phyloP scores from a whole-genome alignment of 352 stramenopile species.

The Pythium dissotocum region DNA sequence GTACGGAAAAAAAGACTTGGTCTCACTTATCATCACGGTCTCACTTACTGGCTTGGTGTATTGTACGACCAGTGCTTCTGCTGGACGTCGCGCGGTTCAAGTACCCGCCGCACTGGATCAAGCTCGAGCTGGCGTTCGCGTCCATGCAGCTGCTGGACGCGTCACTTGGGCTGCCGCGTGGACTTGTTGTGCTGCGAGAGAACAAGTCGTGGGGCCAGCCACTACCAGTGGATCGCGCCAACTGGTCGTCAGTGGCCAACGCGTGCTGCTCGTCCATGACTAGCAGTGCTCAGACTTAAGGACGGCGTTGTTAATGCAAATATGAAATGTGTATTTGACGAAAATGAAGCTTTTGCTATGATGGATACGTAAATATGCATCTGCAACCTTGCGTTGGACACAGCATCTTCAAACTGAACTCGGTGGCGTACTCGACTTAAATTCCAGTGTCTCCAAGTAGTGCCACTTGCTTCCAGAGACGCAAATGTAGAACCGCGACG shows the following conservation, averaged over 20 bases:
- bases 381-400: no score
- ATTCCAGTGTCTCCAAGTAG: conserved; percentile 6
- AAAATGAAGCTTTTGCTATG: not conserved
- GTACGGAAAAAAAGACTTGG: conserved; percentile 6
- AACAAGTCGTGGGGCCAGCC: conserved; percentile 16
- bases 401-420: not conserved
- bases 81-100: conserved; percentile 97
- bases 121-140: conserved; percentile 14
- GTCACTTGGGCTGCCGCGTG: conserved; percentile 22
- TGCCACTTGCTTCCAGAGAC: conserved; percentile 1
- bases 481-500: conserved; percentile 31
- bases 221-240: conserved; percentile 1
- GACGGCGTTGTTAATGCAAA: no score
- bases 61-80: conserved; percentile 82
- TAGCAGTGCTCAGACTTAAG: no score
- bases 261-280: conserved; percentile 5
- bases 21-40: not conserved
- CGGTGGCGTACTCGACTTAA: not conserved
- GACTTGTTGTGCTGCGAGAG: conserved; percentile 44
- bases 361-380: no score
- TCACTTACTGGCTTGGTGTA: conserved; percentile 7
- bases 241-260: not conserved
- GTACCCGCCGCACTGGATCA: conserved; percentile 86
- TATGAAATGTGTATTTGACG: not conserved
- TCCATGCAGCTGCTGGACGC: conserved; percentile 18